Percentiles rank a stretch among this genome's conserved stretches.
Evolutionary conservation across 331 rosid genomes (phyloP).

Genomic region (Arachis monticola): DNA sequence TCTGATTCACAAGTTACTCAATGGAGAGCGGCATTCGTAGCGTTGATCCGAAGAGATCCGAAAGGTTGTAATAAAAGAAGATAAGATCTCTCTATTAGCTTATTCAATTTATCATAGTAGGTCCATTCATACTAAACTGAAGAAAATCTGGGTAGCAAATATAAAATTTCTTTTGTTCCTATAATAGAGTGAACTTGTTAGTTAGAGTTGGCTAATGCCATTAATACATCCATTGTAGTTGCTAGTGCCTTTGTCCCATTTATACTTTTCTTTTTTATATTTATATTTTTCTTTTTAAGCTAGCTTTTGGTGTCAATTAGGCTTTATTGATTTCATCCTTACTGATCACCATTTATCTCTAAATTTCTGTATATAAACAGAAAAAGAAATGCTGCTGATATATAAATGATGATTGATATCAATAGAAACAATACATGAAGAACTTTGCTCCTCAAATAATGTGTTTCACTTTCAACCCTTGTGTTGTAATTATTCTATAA

Average conservation of each 20-base stretch:
- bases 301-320: constrained; percentile 20
- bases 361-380: constrained; percentile 26
- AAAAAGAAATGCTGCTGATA: constrained; percentile 9
- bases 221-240: constrained; percentile 32
- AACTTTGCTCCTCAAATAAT: not conserved
- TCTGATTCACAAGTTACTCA: constrained; percentile 46
- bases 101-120: too few relatives aligned
- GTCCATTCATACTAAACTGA: constrained; percentile 42
- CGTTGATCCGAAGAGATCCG: constrained; percentile 64
- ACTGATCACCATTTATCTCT: constrained; percentile 25
- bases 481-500: too few relatives aligned
- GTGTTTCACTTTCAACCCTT: not conserved
- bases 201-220: constrained; percentile 31
- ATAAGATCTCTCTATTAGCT: constrained; percentile 43
- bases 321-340: constrained; percentile 11
- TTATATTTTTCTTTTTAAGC: constrained; percentile 12
- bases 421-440: constrained; percentile 14
- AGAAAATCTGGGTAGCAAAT: constrained; percentile 41
- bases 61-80: constrained; percentile 47
- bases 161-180: constrained; percentile 16
- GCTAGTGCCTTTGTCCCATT: constrained; percentile 22
- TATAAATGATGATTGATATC: not conserved
- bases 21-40: constrained; percentile 50
- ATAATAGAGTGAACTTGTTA: constrained; percentile 4
- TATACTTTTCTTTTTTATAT: constrained; percentile 10